Evolutionary conservation across 129 eudicot genomes (phyloP).

Genomic region (Lactuca saligna): DNA sequence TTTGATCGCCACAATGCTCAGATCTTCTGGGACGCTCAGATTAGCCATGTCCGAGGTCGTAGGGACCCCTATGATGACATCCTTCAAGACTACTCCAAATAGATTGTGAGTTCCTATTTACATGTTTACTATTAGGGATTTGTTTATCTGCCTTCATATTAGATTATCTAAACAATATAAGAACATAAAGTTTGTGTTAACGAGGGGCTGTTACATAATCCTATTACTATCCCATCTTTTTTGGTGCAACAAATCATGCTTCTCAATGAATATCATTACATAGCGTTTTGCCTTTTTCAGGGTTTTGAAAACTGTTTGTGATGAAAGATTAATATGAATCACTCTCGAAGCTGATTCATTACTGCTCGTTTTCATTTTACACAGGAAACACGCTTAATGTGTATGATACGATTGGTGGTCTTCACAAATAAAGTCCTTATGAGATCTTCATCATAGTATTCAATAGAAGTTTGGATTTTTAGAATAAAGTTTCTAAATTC

Average conservation of each 20-base stretch:
- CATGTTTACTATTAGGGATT: background rate
- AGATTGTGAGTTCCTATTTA: conserved; percentile 21
- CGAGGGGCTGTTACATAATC: background rate
- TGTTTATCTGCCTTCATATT: background rate
- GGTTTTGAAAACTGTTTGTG: background rate
- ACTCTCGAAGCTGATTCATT: background rate
- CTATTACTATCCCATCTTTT: no score
- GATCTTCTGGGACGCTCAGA: conserved; percentile 76
- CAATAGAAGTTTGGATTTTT: background rate
- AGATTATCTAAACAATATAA: background rate
- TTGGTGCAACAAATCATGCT: background rate
- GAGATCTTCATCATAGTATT: background rate
- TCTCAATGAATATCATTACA: background rate
- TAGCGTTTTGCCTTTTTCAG: background rate
- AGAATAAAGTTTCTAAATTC: background rate
- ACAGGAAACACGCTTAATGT: background rate
- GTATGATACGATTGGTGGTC: no score
- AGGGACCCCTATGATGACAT: conserved; percentile 75
- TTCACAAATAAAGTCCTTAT: no score
- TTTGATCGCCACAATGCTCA: conserved; percentile 75
- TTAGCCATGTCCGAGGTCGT: conserved; percentile 75
- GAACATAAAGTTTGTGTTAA: background rate
- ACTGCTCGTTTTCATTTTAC: background rate
- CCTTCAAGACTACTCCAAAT: conserved; percentile 37
- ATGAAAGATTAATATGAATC: background rate